A percentile compares a stretch with the other conserved stretches of the same genome.
phyloP scores from a whole-genome alignment of 441 rosid species.

The Francoa sonchifolia region DNA sequence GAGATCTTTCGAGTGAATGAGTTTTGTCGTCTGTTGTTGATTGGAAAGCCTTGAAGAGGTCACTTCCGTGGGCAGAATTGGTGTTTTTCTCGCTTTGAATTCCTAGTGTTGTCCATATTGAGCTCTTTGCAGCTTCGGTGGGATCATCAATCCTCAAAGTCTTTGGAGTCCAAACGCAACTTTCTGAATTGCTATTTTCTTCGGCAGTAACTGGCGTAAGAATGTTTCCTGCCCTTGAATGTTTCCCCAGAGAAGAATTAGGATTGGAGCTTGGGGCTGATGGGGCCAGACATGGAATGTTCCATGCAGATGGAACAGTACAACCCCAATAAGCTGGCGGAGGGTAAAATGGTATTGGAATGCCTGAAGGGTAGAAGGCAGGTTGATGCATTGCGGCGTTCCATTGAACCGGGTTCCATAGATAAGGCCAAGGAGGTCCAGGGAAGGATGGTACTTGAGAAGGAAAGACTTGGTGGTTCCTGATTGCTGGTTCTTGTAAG shows the following conservation, averaged over 20 bases:
- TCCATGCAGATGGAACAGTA: conserved; percentile 20
- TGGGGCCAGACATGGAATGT: conserved; percentile 8
- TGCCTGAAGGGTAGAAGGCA: conserved; percentile 10
- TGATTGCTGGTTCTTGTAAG: conserved; percentile 14
- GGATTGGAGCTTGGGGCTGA: conserved; percentile 1
- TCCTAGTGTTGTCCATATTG: conserved; percentile 22
- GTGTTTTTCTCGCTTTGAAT: conserved; percentile 19
- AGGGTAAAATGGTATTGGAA: conserved; percentile 26
- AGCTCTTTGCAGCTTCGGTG: conserved; percentile 19
- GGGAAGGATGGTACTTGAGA: conserved; percentile 18
- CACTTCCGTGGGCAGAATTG: conserved; percentile 17
- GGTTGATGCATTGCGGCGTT: conserved; percentile 10
- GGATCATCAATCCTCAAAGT: conserved; percentile 22
- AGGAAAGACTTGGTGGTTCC: conserved; percentile 14
- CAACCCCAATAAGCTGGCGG: conserved; percentile 29
- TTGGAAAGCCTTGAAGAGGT: background rate
- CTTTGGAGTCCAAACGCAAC: conserved; percentile 11
- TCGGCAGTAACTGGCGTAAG: conserved; percentile 1
- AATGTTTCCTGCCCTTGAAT: conserved; percentile 24
- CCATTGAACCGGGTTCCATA: no score
- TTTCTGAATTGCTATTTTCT: conserved; percentile 13
- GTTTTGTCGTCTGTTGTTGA: background rate
- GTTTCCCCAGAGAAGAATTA: conserved; percentile 27
- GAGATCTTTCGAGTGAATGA: background rate
- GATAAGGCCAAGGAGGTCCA: conserved; percentile 27